Conservation (phyloP, 2,329 filamentous ascomycete genomes). For the Nemania serpens region DNA sequence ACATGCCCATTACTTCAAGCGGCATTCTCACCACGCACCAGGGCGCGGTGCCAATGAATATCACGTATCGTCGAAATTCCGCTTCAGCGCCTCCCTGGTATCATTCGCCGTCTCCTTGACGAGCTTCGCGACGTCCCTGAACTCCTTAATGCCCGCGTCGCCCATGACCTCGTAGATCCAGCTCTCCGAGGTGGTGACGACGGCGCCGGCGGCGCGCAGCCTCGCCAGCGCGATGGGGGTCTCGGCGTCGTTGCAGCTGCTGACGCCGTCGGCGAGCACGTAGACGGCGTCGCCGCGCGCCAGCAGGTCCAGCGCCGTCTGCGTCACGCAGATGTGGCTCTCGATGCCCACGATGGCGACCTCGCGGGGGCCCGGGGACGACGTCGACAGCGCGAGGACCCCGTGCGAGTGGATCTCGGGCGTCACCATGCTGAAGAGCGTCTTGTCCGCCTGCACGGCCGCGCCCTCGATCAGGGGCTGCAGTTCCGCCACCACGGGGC, state of each 20-base stretch:
- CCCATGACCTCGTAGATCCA: slow-evolving; percentile 88
- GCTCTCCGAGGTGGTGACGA: slow-evolving; percentile 86
- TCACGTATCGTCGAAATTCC: slow-evolving; percentile 66
- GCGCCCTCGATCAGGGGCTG: slow-evolving; percentile 56
- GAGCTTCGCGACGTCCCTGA: slow-evolving; percentile 72
- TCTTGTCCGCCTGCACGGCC: slow-evolving; percentile 75
- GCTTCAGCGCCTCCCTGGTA: slow-evolving; percentile 71
- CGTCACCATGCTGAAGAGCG: slow-evolving; percentile 84
- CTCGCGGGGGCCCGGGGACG: slow-evolving; percentile 55
- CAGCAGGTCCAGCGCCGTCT: slow-evolving; percentile 80
- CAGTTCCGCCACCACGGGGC: slow-evolving; percentile 78
- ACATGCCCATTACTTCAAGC: no score
- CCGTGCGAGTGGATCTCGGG: slow-evolving; percentile 58
- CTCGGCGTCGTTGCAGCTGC: slow-evolving; percentile 83
- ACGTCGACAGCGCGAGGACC: slow-evolving; percentile 60
- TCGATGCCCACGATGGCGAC: slow-evolving; percentile 90
- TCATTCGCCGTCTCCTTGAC: slow-evolving; percentile 77
- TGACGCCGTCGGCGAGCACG: slow-evolving; percentile 86
- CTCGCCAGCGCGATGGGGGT: slow-evolving; percentile 77
- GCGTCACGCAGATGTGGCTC: slow-evolving; percentile 90
- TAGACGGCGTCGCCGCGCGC: slow-evolving; percentile 79
- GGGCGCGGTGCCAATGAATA: no score
- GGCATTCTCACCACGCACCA: no score
- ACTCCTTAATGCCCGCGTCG: slow-evolving; percentile 74
- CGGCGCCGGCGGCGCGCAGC: slow-evolving; percentile 74